A percentile compares a stretch with the other conserved stretches of the same genome.
phyloP scores from a whole-genome alignment of 768 basidiomycete species.

The Boletus fagicola region DNA sequence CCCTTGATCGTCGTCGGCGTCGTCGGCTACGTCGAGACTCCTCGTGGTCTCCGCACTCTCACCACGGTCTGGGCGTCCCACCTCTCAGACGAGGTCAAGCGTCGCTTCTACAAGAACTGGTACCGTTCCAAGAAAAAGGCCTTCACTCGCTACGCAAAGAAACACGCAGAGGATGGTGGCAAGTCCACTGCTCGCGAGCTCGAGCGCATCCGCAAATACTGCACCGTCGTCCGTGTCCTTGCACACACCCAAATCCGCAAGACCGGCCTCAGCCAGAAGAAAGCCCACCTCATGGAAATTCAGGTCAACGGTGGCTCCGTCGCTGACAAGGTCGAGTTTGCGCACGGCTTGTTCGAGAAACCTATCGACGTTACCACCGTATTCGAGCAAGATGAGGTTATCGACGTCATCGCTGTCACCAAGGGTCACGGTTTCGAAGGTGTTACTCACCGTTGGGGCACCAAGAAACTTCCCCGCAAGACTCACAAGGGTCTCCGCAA shows the following conservation, averaged over 20 bases:
- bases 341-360: constrained; percentile 95
- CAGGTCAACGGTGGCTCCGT: constrained; percentile 97
- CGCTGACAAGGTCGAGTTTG: constrained; percentile 96
- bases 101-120: constrained; percentile 99
- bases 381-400: constrained; percentile 96
- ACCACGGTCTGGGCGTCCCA: constrained; percentile 99
- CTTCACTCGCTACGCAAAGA: constrained; percentile 99
- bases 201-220: constrained; percentile 99
- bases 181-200: constrained; percentile 93
- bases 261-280: constrained; percentile 98
- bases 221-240: constrained; percentile 98
- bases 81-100: constrained; percentile 95
- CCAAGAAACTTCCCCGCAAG: constrained; percentile 97
- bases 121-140: constrained; percentile 99
- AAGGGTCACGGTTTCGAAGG: constrained; percentile 99
- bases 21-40: constrained; percentile 99
- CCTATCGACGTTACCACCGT: constrained; percentile 78
- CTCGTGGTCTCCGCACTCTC: constrained; percentile 96
- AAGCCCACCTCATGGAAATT: constrained; percentile 99
- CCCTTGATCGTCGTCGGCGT: constrained; percentile 96
- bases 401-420: constrained; percentile 97
- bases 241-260: constrained; percentile 99
- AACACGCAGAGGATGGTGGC: constrained; percentile 92
- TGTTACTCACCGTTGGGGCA: constrained; percentile 99
- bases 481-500: constrained; percentile 99